Percentiles rank a stretch among this genome's conserved stretches.
Conservation (phyloP, 495 filamentous ascomycete species). For the Corynascus novoguineensis region DNA sequence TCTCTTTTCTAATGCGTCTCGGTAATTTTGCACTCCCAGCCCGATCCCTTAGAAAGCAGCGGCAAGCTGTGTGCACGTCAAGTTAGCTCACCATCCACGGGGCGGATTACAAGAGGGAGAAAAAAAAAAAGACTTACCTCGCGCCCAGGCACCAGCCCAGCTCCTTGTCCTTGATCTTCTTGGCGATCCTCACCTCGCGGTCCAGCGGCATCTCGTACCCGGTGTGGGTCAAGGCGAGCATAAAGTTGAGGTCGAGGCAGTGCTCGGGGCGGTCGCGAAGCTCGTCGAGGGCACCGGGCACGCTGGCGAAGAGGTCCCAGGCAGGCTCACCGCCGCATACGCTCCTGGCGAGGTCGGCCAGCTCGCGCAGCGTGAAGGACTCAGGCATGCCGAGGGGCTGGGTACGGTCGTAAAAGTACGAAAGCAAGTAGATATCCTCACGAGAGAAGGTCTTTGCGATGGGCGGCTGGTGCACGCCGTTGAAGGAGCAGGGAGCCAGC, state of each 20-base stretch:
- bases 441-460: constrained; percentile 85
- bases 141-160: constrained; percentile 96
- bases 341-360: constrained; percentile 72
- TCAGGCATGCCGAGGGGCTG: constrained; percentile 91
- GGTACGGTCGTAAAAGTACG: constrained; percentile 94
- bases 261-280: constrained; percentile 75
- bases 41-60: constrained; percentile 40
- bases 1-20: constrained; percentile 33
- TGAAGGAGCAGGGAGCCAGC: constrained; percentile 91
- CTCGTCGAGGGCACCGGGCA: constrained; percentile 69
- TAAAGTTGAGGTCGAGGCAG: constrained; percentile 93
- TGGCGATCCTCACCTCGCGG: constrained; percentile 92
- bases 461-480: constrained; percentile 89
- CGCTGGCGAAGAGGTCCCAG: constrained; percentile 72
- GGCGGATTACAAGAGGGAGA: background rate
- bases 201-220: constrained; percentile 98
- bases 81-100: constrained; percentile 34
- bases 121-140: constrained; percentile 53
- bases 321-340: constrained; percentile 72
- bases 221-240: constrained; percentile 85
- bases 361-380: constrained; percentile 81
- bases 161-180: constrained; percentile 97
- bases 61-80: constrained; percentile 34
- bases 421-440: constrained; percentile 94
- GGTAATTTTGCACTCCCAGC: constrained; percentile 46